A percentile compares a stretch with the other conserved stretches of the same genome.
phyloP scores from a whole-genome alignment of 495 filamentous ascomycete species.

The Cryomyces minteri region DNA sequence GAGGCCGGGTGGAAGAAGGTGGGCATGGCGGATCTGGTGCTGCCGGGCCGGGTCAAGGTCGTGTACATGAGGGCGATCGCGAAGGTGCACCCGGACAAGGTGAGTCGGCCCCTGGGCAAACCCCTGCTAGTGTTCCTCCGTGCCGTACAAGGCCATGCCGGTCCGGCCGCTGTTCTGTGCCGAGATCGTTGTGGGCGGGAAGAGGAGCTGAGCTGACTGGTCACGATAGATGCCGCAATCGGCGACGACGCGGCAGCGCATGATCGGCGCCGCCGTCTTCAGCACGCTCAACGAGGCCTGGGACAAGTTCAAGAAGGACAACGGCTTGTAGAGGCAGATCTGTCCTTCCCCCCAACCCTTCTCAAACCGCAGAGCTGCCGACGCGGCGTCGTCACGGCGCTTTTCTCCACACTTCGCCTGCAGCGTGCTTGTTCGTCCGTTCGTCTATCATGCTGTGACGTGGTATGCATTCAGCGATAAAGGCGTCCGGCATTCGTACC shows the following conservation, averaged over 20 bases:
- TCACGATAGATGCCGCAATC: conserved; percentile 53
- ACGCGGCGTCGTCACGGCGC: too few species aligned
- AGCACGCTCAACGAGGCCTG: conserved; percentile 89
- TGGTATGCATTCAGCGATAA: too few species aligned
- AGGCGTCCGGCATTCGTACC: too few species aligned
- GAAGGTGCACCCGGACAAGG: conserved; percentile 98
- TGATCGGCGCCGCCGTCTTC: conserved; percentile 85
- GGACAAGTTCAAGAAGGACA: conserved; percentile 94
- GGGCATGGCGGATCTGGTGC: conserved; percentile 74
- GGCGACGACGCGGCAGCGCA: conserved; percentile 82
- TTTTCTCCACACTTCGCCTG: too few species aligned
- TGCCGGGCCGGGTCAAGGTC: conserved; percentile 87
- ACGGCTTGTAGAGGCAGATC: conserved; percentile 34
- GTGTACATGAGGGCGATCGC: conserved; percentile 98
- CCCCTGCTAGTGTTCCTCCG: neutral
- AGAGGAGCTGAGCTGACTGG: too few species aligned
- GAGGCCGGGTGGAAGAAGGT: conserved; percentile 93
- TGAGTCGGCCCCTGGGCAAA: conserved; percentile 26
- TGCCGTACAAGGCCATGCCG: conserved; percentile 1
- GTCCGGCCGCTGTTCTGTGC: neutral
- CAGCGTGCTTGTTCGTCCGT: too few species aligned
- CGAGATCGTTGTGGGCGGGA: neutral
- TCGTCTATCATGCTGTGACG: too few species aligned
- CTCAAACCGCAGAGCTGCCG: too few species aligned
- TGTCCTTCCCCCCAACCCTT: too few species aligned